Evolutionary conservation across 306 rosid species (phyloP), one percentile per base, ranked within the genome.

Genomic region (Glycine soja): DNA sequence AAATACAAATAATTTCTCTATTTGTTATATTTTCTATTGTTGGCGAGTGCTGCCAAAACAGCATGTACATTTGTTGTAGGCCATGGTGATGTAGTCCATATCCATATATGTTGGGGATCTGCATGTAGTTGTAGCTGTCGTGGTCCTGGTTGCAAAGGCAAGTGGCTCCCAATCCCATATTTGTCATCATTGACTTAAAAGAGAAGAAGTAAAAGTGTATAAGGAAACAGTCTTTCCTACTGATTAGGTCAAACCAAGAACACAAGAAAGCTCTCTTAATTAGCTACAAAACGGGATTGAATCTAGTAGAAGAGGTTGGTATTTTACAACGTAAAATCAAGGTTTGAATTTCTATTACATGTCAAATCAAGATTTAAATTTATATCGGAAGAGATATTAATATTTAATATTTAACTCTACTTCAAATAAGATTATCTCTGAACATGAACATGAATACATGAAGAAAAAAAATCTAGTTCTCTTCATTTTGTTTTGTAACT

Each of bases 71-170:
- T 65, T 40, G 67, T 48, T 73, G 78, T 81, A 74, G 87, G 88
- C 18, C 86, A 53, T 65, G 84, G 43, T 81, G 88, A 87, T 78
- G 78, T 38, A 83, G 69, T 66, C 65, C 54, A 79, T 77, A 57
- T 64, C 79, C 80, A 68, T 45, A 61, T 66, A 54, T 34, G 61
- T 75, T 69, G 88, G 87, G 84, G 64, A 62, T 61, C 74, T 81
- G 71, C 75, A 43, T 76, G 83, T 50, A 69, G 73, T 15, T 19
- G 42, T 74, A 79, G 88, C 83, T 87, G 85, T 84, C 91, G 79
- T 85, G 90, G 68, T 76, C 90, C 90, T 80, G 3, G 52, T 48
- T 78, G 78, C 70, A 61, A 91, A 80, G 78, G 83, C 92, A 82
- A 88, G 52, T 85, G 88, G 80, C 65, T 62, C 45, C 69, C 69